Evolutionary conservation across 257 asterid genomes (phyloP).

Genomic region (Nicotiana paniculata): DNA sequence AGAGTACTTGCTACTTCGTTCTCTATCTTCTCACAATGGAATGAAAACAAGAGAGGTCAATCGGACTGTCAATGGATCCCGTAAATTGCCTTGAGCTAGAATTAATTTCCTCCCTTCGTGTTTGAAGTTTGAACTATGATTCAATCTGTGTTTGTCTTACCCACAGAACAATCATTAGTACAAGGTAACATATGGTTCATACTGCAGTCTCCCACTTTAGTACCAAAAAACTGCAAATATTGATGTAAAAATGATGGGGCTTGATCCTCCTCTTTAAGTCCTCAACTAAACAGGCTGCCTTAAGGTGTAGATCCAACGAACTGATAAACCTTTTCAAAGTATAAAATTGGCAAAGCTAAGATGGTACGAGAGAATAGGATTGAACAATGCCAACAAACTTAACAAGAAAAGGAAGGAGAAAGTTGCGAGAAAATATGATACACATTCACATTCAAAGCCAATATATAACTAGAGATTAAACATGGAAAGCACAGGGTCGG

Average conservation of each 20-base stretch:
- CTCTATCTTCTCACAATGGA: not conserved
- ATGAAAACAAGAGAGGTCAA: not conserved
- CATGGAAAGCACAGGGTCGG: conserved; percentile 7
- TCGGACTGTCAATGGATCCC: not conserved
- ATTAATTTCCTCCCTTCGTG: not conserved
- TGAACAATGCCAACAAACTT: not conserved
- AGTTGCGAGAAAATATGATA: conserved; percentile 6
- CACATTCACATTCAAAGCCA: conserved; percentile 15
- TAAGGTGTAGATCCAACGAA: no score
- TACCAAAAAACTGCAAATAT: not conserved
- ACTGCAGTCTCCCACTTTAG: no score
- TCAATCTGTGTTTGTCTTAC: not conserved
- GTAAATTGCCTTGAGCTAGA: not conserved
- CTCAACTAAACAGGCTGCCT: not conserved
- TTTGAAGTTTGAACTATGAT: not conserved
- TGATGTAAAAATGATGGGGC: not conserved
- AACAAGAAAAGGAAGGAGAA: not conserved
- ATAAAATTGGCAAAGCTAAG: not conserved
- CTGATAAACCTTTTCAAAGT: not conserved
- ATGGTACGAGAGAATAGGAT: not conserved
- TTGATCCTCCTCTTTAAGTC: not conserved
- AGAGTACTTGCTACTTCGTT: not conserved
- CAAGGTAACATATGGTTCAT: not conserved
- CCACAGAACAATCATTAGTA: not conserved
- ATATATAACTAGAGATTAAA: conserved; percentile 10